Base-by-base conservation (phyloP, 2,329 filamentous ascomycete species). In the Capronia coronata region DNA sequence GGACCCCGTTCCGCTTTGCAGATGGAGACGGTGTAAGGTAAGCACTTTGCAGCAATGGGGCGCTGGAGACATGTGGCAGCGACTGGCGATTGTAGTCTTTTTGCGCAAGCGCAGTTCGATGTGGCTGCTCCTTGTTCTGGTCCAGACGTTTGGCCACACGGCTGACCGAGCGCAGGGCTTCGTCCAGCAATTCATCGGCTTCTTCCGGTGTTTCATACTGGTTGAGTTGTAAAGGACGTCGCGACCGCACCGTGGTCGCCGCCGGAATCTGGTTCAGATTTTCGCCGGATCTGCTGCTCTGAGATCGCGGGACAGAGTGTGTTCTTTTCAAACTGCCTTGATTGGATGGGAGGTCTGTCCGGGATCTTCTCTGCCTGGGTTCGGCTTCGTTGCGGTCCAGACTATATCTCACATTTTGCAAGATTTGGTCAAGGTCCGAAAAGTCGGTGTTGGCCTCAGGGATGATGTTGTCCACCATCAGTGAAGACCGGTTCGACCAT, bases 161-260 rank as follows among this genome's bases (percentile, higher is more conserved):
- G 61, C 84, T 83, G 0, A 89, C 86, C 4, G 86, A 87, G 42
- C 82, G 78, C 35, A 96, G 74, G 16, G 83, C 89, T 68, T 98
- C 93, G 59, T 96, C 90, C 8, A 97, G 76, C 8, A 98, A 77
- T 69, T 98, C 93, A 52, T 98, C 93, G 64, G 97, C 91, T 68
- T 98, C 93, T 62, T 94, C 90, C 1, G 93, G 88, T 0, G 90
- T 90, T 64, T 98, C 93, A 64, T 97, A 96, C 55, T 87, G 84
- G 61, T 86, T 84, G 65, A 76, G 73, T 53, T 79, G 76, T 40
- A 94, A 78, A 10, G 87, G 84, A 52, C 88, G 79, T 51, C 91
- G 77, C 11, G 89, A 93, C 54, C 90, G 78, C 65, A 84, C 88
- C 1, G 87, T 89, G 44, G 88, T 77, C 1, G 87, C 85, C 0